Base-by-base conservation (phyloP, 305 asterid species). In the Ruellia speciosa region DNA sequence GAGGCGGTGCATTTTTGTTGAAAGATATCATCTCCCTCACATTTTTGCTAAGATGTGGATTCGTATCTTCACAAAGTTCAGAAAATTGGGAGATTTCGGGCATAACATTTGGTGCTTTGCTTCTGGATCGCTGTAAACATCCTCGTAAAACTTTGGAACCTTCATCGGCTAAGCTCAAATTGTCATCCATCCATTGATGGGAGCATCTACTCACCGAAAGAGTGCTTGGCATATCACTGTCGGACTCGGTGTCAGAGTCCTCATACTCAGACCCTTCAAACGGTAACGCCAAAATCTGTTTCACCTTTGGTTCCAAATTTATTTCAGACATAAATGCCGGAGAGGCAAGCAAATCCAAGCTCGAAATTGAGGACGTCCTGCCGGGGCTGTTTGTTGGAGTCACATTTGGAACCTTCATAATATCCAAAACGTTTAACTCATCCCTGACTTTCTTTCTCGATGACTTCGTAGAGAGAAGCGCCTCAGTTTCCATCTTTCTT, bases 381-480 rank as follows among this genome's bases (percentile, higher is more conserved):
- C 72, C 94, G 0, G 95, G 95, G 72, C 97, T 87, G 82, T 81
- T 71, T 16, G 79, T 79, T 11, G 95, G 97, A 66, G 95, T 90
- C 75, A 79, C 96, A 34, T 87, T 87, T 14, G 90, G 97, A 59
- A 77, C 96, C 71, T 71, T 84, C 16, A 66, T 76, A 49, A 62
- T 59, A 59, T 75, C 64, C 75, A 75, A 62, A 45, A 58, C 37
- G 60, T 57, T 70, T 7, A 75, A 56, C 54, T 56, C 60, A 13
- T 64, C 60, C 50, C 60, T 59, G 50, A 20, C 49, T 39, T 28
- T 60, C 37, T 47, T 66, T 34, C 18, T 51, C 0, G 67, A 61
- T 24, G 79, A 60, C 65, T 69, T 80, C 40, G 79, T 60, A 33
- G 19, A 51, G 14, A 52, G 35, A 49, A 65, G 54, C 39, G 20